A percentile compares a stretch with the other conserved stretches of the same genome.
These are phyloP conservation scores for Hymenoscyphus repandus DNA, from an alignment of 2,329 filamentous ascomycete species.

Conservation along the genomic window DNA sequence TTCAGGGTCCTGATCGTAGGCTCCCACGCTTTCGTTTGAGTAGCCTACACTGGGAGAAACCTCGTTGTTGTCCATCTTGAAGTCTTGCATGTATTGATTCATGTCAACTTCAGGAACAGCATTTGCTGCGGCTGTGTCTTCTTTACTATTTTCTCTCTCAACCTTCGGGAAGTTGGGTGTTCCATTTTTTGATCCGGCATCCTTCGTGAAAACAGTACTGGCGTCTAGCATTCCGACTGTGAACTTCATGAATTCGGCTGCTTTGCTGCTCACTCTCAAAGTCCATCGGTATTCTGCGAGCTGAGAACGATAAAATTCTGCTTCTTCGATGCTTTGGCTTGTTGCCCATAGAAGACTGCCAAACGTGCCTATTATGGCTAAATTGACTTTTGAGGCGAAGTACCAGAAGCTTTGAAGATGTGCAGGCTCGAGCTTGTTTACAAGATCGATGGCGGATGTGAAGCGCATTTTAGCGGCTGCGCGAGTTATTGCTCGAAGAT, in stretches of 20 bases:
- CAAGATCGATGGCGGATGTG: conserved; percentile 36
- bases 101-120: conserved; percentile 4
- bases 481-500: conserved; percentile 19
- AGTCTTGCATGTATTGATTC: conserved; percentile 3
- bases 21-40: conserved; percentile 17
- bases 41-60: conserved; percentile 19
- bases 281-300: conserved; percentile 26
- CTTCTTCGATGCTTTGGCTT: conserved; percentile 19
- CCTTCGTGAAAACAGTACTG: conserved; percentile 23
- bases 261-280: conserved; percentile 24
- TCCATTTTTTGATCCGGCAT: conserved; percentile 12
- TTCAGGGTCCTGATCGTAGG: conserved; percentile 13
- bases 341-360: conserved; percentile 34
- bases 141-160: conserved; percentile 1
- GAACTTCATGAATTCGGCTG: conserved; percentile 28
- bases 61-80: conserved; percentile 3
- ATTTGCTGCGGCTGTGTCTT: background rate
- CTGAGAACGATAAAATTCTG: conserved; percentile 23
- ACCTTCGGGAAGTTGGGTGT: conserved; percentile 12
- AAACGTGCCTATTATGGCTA: conserved; percentile 91
- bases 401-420: conserved; percentile 62
- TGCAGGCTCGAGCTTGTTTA: conserved; percentile 38
- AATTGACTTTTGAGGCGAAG: conserved; percentile 82
- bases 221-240: conserved; percentile 25
- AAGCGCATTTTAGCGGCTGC: conserved; percentile 36